These are phyloP conservation scores for Diaporthe citri DNA, from an alignment of 2,329 filamentous ascomycete genomes.

Conservation along the genomic window DNA sequence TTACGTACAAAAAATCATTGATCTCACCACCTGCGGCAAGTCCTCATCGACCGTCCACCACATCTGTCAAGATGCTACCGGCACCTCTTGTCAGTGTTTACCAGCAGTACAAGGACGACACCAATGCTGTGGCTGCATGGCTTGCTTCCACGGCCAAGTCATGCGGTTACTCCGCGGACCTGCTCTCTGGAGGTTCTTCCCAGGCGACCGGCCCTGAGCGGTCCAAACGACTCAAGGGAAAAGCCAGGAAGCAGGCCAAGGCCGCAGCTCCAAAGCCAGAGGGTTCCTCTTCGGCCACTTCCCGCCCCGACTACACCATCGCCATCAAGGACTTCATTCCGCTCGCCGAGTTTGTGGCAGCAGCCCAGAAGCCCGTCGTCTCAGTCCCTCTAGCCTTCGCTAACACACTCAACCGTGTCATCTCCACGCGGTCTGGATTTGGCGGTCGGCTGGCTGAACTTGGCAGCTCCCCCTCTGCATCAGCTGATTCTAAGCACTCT, in stretches of 20 bases:
- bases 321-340: slow-evolving; percentile 53
- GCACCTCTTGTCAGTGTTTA: slow-evolving; percentile 47
- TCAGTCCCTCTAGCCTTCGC: slow-evolving; percentile 49
- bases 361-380: slow-evolving; percentile 42
- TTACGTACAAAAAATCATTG: neutral
- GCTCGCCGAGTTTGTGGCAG: slow-evolving; percentile 53
- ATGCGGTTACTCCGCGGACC: slow-evolving; percentile 48
- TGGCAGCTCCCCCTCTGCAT: neutral
- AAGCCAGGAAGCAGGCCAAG: slow-evolving; percentile 46
- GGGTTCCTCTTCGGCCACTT: neutral
- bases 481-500: neutral
- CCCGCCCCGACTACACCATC: slow-evolving; percentile 49
- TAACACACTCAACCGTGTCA: slow-evolving; percentile 53
- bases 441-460: slow-evolving; percentile 41
- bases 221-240: slow-evolving; percentile 45
- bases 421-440: slow-evolving; percentile 50
- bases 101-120: slow-evolving; percentile 57
- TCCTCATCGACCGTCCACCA: neutral
- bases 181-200: slow-evolving; percentile 36
- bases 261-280: neutral
- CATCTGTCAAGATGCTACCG: neutral
- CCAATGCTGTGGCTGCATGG: slow-evolving; percentile 55
- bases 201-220: neutral
- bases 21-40: neutral
- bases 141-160: slow-evolving; percentile 55